phyloP scores from a whole-genome alignment of 495 filamentous ascomycete genomes.

The Penicillium samsonianum region DNA sequence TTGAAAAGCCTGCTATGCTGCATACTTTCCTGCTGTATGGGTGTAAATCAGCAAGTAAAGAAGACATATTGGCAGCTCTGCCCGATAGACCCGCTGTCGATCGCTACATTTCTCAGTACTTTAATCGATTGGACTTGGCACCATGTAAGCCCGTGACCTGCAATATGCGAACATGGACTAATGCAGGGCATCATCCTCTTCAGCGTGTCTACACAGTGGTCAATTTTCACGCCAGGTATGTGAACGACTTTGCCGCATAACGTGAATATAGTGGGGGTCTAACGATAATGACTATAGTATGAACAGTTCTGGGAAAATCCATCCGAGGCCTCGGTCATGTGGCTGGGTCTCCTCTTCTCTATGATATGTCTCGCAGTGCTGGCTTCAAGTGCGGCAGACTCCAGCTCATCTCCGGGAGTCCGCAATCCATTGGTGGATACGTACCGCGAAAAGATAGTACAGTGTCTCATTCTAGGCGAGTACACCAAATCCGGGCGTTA shows the following conservation, averaged over 20 bases:
- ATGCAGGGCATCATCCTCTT: background rate
- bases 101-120: background rate
- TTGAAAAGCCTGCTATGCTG: background rate
- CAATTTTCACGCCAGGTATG: background rate
- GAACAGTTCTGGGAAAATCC: conserved; percentile 18
- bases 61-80: conserved; percentile 1
- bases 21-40: background rate
- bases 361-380: conserved; percentile 26
- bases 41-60: conserved; percentile 2
- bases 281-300: background rate
- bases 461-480: conserved; percentile 42
- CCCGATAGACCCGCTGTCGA: background rate
- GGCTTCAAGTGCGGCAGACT: background rate
- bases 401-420: background rate
- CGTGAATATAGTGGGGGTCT: background rate
- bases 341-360: conserved; percentile 30
- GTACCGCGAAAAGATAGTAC: conserved; percentile 35
- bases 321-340: conserved; percentile 17
- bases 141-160: background rate
- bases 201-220: background rate
- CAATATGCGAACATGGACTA: background rate
- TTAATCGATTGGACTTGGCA: conserved; percentile 1
- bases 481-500: conserved; percentile 44
- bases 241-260: background rate
- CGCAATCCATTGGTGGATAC: background rate